phyloP scores from a whole-genome alignment of 2,329 filamentous ascomycete species.

The Ophiocordyceps sinensis region DNA sequence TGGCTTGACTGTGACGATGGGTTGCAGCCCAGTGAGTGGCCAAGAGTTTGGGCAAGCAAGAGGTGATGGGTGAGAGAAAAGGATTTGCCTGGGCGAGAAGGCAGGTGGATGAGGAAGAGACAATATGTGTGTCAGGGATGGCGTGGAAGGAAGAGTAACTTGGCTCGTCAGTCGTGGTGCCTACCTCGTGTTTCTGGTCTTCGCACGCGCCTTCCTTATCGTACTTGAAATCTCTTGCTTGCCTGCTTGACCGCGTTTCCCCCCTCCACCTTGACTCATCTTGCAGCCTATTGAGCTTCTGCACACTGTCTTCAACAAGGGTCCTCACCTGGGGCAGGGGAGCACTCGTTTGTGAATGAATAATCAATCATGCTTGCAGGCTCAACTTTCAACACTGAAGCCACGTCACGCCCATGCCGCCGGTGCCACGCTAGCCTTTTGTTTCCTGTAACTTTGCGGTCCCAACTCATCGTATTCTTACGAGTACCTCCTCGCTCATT shows the following conservation, averaged over 20 bases:
- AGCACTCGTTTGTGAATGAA: too few species aligned
- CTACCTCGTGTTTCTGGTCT: neutral
- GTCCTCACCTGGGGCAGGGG: too few species aligned
- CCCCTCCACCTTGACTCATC: neutral
- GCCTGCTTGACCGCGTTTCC: neutral
- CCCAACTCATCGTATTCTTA: too few species aligned
- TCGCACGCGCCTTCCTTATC: neutral
- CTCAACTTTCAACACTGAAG: too few species aligned
- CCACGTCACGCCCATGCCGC: too few species aligned
- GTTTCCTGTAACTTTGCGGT: too few species aligned
- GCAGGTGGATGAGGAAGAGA: neutral
- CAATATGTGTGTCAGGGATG: neutral
- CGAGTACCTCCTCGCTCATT: too few species aligned
- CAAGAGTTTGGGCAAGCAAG: neutral
- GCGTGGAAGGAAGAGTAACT: neutral
- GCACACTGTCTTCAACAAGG: neutral
- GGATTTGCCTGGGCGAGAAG: neutral
- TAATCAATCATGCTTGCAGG: too few species aligned
- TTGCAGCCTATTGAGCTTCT: too few species aligned
- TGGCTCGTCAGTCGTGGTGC: neutral
- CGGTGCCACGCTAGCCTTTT: too few species aligned
- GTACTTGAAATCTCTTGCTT: neutral
- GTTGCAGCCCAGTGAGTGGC: neutral
- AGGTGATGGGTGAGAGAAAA: neutral
- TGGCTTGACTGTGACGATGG: neutral